A percentile compares a stretch with the other conserved stretches of the same genome.
Evolutionary conservation across 2,329 filamentous ascomycete species (phyloP).

Genomic region (Ceratocystis destructans): DNA sequence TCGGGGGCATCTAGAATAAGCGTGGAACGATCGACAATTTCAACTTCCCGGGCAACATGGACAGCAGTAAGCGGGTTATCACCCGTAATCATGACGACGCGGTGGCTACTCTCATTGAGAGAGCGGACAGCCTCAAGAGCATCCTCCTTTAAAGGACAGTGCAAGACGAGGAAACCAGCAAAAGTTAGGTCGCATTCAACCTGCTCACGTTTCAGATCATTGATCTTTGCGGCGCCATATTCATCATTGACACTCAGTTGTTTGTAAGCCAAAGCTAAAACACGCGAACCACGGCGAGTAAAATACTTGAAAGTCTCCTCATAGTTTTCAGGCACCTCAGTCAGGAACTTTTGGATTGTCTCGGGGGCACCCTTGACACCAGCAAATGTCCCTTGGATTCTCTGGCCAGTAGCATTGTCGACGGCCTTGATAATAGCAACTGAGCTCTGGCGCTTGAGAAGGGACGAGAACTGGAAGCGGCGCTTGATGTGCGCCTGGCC

Average conservation of each 20-base stretch:
- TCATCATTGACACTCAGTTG: constrained; percentile 72
- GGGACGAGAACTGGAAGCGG: constrained; percentile 95
- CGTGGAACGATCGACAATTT: constrained; percentile 92
- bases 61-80: constrained; percentile 95
- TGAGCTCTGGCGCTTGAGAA: constrained; percentile 89
- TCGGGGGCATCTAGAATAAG: constrained; percentile 92
- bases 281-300: constrained; percentile 85
- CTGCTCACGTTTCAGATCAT: constrained; percentile 84
- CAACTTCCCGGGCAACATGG: constrained; percentile 86
- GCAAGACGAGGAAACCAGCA: constrained; percentile 87
- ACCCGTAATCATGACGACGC: constrained; percentile 97
- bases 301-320: constrained; percentile 99
- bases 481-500: constrained; percentile 89
- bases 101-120: constrained; percentile 97
- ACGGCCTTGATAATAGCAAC: constrained; percentile 67
- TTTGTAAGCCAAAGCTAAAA: constrained; percentile 88
- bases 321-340: constrained; percentile 69
- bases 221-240: constrained; percentile 70
- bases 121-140: constrained; percentile 87
- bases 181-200: constrained; percentile 76
- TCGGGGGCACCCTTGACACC: constrained; percentile 95
- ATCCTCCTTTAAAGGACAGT: constrained; percentile 92
- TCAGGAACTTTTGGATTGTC: constrained; percentile 88
- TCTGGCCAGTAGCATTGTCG: constrained; percentile 59
- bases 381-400: constrained; percentile 74